phyloP scores from a whole-genome alignment of 2,329 filamentous ascomycete species.

The Fusarium succisae region DNA sequence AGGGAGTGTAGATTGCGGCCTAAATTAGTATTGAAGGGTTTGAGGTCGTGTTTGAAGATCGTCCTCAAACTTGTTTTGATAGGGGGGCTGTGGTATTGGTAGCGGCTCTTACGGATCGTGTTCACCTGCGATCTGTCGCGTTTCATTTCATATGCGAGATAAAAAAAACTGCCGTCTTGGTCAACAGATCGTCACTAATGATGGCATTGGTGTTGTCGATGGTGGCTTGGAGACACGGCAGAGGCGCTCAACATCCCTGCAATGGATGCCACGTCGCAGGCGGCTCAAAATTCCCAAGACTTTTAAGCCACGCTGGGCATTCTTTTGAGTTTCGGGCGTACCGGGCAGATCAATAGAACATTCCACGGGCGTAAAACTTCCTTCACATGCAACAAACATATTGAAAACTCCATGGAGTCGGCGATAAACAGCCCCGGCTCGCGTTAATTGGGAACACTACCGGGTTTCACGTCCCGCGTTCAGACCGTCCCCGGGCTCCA shows the following conservation, averaged over 20 bases:
- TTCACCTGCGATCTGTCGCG: not conserved
- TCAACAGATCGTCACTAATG: not conserved
- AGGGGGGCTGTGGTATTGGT: not conserved
- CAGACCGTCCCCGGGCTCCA: not conserved
- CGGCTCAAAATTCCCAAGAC: not conserved
- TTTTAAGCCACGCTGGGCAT: not conserved
- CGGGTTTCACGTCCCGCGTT: not conserved
- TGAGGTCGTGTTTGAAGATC: constrained; percentile 11
- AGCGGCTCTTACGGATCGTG: not conserved
- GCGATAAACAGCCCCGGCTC: not conserved
- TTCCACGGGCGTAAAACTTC: not conserved
- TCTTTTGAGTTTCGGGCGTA: not conserved
- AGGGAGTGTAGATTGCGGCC: constrained; percentile 10
- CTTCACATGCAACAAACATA: not conserved
- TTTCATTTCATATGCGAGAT: constrained; percentile 25
- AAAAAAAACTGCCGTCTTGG: not conserved
- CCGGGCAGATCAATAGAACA: not conserved
- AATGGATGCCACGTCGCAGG: not conserved
- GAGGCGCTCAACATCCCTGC: not conserved
- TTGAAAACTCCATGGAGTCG: not conserved
- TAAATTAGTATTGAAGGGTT: not conserved
- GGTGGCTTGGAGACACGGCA: not conserved
- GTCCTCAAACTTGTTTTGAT: constrained; percentile 15
- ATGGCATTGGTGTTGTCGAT: not conserved
- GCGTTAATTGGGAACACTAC: not conserved